Evolutionary conservation across 441 rosid species (phyloP).

Genomic region (Theobroma grandiflorum): DNA sequence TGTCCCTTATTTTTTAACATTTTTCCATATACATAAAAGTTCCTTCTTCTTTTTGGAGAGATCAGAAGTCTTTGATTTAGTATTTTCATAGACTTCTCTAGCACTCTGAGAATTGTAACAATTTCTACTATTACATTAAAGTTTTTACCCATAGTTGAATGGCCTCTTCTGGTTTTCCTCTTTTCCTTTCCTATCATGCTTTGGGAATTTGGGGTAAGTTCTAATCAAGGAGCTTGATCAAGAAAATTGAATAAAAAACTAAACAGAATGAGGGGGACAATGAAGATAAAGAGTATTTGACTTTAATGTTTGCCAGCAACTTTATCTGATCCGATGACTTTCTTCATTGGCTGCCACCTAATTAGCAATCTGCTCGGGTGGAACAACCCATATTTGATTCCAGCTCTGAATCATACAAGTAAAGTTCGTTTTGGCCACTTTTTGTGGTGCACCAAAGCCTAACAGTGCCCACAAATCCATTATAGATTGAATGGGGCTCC

Average conservation of each 20-base stretch:
- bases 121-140: background rate
- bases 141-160: background rate
- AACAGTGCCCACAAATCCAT: constrained; percentile 1
- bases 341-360: constrained; percentile 15
- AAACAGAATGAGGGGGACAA: background rate
- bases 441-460: constrained; percentile 9
- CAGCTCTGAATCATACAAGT: background rate
- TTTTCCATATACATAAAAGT: background rate
- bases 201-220: background rate
- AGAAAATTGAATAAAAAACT: background rate
- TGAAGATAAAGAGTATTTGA: background rate
- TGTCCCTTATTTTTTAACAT: background rate
- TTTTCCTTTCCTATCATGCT: too few species aligned
- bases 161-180: background rate
- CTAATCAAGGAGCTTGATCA: background rate
- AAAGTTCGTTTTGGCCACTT: constrained; percentile 3
- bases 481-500: background rate
- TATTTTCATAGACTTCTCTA: background rate
- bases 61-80: background rate
- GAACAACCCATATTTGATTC: background rate
- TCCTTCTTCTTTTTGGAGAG: background rate
- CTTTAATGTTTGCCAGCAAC: background rate
- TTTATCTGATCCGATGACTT: background rate
- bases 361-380: background rate
- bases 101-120: background rate